A percentile compares a stretch with the other conserved stretches of the same genome.
Conservation (phyloP, 805 yeast species). For the Pichia nakasei region DNA sequence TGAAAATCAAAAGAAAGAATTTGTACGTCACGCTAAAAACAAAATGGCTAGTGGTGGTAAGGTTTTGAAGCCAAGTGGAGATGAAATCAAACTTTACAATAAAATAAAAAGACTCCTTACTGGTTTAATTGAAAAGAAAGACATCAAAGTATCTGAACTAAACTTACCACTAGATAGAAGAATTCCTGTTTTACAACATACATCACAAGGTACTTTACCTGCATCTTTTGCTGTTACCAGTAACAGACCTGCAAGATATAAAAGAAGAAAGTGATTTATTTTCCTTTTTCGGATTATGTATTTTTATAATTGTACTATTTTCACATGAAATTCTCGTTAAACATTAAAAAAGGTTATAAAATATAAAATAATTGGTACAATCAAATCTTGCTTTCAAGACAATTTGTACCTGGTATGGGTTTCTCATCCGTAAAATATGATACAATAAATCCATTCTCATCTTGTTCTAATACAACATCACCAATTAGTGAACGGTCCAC, state of each 20-base stretch:
- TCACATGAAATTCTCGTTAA: background rate
- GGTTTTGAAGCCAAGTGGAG: conserved; percentile 30
- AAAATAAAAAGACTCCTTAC: conserved; percentile 38
- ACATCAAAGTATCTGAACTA: conserved; percentile 26
- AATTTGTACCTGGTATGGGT: conserved; percentile 5
- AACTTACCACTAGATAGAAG: conserved; percentile 29
- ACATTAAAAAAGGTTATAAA: background rate
- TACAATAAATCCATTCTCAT: conserved; percentile 6
- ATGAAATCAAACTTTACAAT: conserved; percentile 35
- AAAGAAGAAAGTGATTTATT: conserved; percentile 1
- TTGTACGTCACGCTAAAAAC: conserved; percentile 11
- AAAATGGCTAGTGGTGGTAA: conserved; percentile 10
- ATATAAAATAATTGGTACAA: too few relatives aligned
- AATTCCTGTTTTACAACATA: conserved; percentile 64
- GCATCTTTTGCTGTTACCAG: conserved; percentile 29
- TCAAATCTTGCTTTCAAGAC: background rate
- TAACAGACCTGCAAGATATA: conserved; percentile 4
- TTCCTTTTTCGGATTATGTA: background rate
- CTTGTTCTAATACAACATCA: conserved; percentile 9
- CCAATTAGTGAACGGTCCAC: conserved; percentile 9
- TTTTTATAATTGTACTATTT: background rate
- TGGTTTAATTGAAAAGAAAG: conserved; percentile 25
- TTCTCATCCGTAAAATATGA: conserved; percentile 7
- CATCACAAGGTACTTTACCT: conserved; percentile 75
- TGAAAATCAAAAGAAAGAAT: conserved; percentile 5